Percentiles rank a stretch among this genome's conserved stretches.
These are phyloP conservation scores for Solanum chmielewskii DNA, from an alignment of 257 asterid genomes.

Conservation along the genomic window DNA sequence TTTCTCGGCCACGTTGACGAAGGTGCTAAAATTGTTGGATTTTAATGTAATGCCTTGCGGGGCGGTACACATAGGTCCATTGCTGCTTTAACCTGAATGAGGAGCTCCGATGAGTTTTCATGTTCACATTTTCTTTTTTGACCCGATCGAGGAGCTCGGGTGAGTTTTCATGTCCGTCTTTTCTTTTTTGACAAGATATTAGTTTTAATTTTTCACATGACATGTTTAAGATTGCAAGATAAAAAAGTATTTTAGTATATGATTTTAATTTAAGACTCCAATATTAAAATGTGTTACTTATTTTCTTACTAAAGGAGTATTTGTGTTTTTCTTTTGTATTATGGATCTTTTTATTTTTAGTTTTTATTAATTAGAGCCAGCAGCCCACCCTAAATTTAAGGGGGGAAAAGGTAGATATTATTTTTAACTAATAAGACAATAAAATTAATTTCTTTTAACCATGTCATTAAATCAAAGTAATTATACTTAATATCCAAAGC, in stretches of 20 bases:
- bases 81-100: neutral
- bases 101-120: neutral
- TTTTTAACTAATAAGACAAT: neutral
- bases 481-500: neutral
- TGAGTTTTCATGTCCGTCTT: neutral
- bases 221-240: neutral
- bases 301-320: neutral
- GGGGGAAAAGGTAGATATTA: neutral
- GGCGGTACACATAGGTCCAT: neutral
- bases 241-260: too few species aligned
- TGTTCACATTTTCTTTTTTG: too few species aligned
- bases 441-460: neutral
- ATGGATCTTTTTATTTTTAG: too few species aligned
- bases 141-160: neutral
- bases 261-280: too few species aligned
- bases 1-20: too few species aligned
- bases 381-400: neutral
- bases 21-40: too few species aligned
- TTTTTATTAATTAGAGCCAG: neutral
- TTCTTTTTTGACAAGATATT: too few species aligned
- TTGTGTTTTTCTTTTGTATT: neutral
- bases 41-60: too few species aligned
- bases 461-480: neutral
- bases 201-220: too few species aligned
- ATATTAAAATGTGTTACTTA: too few species aligned